Conservation (phyloP, 192 early-diverging fungal genomes). For the Coemansia sp. region DNA sequence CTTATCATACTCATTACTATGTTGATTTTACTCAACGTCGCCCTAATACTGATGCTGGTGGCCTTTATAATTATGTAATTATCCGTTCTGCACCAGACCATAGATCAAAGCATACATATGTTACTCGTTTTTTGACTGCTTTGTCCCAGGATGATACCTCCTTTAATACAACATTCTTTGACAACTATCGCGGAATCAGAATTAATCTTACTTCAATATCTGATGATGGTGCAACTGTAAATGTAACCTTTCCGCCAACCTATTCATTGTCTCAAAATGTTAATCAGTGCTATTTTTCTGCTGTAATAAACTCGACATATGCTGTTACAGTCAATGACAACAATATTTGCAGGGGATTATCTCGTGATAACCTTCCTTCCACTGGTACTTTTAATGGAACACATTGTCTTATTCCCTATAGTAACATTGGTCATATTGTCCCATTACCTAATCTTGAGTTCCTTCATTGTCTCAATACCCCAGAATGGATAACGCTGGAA, state of each 20-base stretch:
- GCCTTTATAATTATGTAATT: background rate
- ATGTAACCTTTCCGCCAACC: background rate
- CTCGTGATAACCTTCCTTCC: constrained; percentile 1
- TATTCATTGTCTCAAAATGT: background rate
- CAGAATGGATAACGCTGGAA: background rate
- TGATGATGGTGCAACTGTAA: background rate
- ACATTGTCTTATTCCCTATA: no score
- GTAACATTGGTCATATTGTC: background rate
- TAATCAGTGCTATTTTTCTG: background rate
- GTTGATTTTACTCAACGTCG: constrained; percentile 1
- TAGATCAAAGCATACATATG: background rate
- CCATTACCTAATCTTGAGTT: background rate
- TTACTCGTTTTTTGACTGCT: background rate
- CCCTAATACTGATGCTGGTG: background rate
- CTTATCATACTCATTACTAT: constrained; percentile 3
- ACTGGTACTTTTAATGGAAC: constrained; percentile 2
- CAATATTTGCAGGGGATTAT: background rate
- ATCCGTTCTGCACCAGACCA: constrained; percentile 1
- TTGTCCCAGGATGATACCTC: background rate
- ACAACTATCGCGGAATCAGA: background rate
- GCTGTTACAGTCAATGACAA: constrained; percentile 1
- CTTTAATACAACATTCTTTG: background rate
- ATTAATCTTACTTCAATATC: background rate
- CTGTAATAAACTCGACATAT: background rate
- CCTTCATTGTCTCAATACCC: background rate